A percentile compares a stretch with the other conserved stretches of the same genome.
These are phyloP conservation scores for Aspergillus luchuensis DNA, from an alignment of 2,329 filamentous ascomycete genomes.

Conservation along the genomic window DNA sequence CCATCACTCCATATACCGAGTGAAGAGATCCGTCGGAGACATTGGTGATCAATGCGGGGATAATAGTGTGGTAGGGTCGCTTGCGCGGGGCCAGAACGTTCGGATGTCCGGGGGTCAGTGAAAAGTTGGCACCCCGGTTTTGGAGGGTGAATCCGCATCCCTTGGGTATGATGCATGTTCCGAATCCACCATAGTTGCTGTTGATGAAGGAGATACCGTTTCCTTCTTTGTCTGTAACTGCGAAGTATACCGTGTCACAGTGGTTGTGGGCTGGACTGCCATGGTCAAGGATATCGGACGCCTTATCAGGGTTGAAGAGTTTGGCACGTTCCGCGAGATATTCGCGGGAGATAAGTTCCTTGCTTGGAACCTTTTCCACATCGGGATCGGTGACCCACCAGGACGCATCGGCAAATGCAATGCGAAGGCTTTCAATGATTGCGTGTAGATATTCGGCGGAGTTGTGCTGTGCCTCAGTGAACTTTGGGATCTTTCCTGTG, in stretches of 20 bases:
- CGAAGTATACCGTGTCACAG: constrained; percentile 94
- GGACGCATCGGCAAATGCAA: constrained; percentile 83
- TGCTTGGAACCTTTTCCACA: constrained; percentile 67
- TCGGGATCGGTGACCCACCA: constrained; percentile 91
- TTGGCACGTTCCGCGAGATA: constrained; percentile 74
- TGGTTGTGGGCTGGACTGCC: constrained; percentile 83
- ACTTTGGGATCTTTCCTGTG: constrained; percentile 71
- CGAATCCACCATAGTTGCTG: constrained; percentile 85
- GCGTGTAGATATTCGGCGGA: constrained; percentile 78
- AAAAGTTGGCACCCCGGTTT: constrained; percentile 89
- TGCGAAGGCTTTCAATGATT: constrained; percentile 81
- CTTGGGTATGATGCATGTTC: constrained; percentile 78
- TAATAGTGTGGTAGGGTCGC: constrained; percentile 96
- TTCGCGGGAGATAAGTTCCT: constrained; percentile 67
- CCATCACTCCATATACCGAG: constrained; percentile 93
- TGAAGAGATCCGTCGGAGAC: constrained; percentile 71
- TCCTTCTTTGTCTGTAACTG: constrained; percentile 75
- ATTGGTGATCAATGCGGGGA: constrained; percentile 87
- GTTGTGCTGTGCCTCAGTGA: constrained; percentile 75
- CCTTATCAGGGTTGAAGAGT: constrained; percentile 60
- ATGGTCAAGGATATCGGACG: constrained; percentile 60
- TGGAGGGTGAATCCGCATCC: constrained; percentile 93
- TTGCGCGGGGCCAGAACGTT: constrained; percentile 81
- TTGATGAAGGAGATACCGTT: constrained; percentile 98
- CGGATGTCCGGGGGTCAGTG: constrained; percentile 67